phyloP scores from a whole-genome alignment of 768 basidiomycete genomes.

The Ramaria rubella region DNA sequence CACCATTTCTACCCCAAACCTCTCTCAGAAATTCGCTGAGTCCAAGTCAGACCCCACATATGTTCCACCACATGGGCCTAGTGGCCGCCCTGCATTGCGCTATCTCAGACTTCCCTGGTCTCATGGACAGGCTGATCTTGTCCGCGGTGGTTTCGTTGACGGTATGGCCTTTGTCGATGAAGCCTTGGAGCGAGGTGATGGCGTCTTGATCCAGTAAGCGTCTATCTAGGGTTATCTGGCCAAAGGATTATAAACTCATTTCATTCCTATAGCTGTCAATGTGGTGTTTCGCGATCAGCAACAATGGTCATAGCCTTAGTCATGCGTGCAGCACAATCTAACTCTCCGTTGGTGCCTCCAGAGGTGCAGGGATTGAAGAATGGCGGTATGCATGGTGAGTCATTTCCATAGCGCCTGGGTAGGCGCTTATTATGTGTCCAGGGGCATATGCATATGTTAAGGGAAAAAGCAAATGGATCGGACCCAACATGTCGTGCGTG shows the following conservation, averaged over 20 bases:
- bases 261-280: slow-evolving; percentile 66
- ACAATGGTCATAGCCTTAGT: slow-evolving; percentile 87
- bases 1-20: slow-evolving; percentile 63
- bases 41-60: slow-evolving; percentile 35
- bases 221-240: slow-evolving; percentile 21
- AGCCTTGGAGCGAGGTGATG: slow-evolving; percentile 66
- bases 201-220: slow-evolving; percentile 77
- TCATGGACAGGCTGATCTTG: slow-evolving; percentile 88
- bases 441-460: slow-evolving; percentile 77
- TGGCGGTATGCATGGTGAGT: slow-evolving; percentile 69
- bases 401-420: background rate
- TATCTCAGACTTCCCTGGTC: slow-evolving; percentile 91
- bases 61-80: slow-evolving; percentile 58
- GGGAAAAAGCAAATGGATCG: slow-evolving; percentile 78
- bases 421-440: slow-evolving; percentile 4
- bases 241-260: slow-evolving; percentile 15
- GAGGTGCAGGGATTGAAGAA: slow-evolving; percentile 67
- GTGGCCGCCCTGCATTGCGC: slow-evolving; percentile 71
- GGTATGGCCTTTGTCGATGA: slow-evolving; percentile 81
- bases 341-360: slow-evolving; percentile 57
- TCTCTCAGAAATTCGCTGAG: slow-evolving; percentile 33
- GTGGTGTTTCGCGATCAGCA: slow-evolving; percentile 87
- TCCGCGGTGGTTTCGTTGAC: slow-evolving; percentile 65
- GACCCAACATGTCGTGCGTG: slow-evolving; percentile 92
- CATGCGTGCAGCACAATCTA: slow-evolving; percentile 82